Percentiles rank a stretch among this genome's conserved stretches.
phyloP scores from a whole-genome alignment of 768 basidiomycete genomes.

The Naganishia vaughanmartiniae region DNA sequence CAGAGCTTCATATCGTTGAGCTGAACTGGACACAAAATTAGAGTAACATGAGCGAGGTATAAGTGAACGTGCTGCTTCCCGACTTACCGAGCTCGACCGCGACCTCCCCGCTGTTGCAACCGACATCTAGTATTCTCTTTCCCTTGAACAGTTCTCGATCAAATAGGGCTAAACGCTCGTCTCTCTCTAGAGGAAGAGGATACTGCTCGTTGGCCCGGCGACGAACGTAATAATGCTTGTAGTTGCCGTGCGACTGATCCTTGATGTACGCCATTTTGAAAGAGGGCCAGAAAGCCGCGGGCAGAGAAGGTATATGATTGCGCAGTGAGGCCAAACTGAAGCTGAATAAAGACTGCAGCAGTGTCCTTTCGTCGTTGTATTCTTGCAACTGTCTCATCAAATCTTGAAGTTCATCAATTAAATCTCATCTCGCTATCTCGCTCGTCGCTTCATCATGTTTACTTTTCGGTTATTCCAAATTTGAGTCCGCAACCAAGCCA shows the following conservation, averaged over 20 bases:
- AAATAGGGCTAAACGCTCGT: slow-evolving; percentile 28
- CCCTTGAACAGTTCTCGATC: slow-evolving; percentile 15
- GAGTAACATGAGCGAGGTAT: background rate
- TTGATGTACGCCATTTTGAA: slow-evolving; percentile 23
- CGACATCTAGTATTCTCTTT: slow-evolving; percentile 29
- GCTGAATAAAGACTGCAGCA: too few species aligned
- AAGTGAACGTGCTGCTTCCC: background rate
- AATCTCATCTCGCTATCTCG: too few species aligned
- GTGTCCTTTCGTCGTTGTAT: too few species aligned
- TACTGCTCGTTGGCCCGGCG: slow-evolving; percentile 28
- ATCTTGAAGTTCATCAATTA: background rate
- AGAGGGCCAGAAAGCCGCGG: background rate
- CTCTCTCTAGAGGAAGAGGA: slow-evolving; percentile 13
- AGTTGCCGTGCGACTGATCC: slow-evolving; percentile 33
- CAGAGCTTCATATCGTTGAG: slow-evolving; percentile 23
- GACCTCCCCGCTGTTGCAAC: slow-evolving; percentile 33
- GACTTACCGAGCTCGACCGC: slow-evolving; percentile 33
- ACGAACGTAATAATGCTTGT: slow-evolving; percentile 31
- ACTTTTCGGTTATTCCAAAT: slow-evolving; percentile 4
- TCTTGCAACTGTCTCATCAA: too few species aligned
- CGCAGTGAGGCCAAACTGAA: too few species aligned
- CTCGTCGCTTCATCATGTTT: background rate
- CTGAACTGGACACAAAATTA: slow-evolving; percentile 17
- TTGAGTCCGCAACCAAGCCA: slow-evolving; percentile 1
- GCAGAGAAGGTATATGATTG: background rate